A percentile compares a stretch with the other conserved stretches of the same genome.
phyloP scores from a whole-genome alignment of 192 early-diverging fungal genomes.

The Mortierella hygrophila region DNA sequence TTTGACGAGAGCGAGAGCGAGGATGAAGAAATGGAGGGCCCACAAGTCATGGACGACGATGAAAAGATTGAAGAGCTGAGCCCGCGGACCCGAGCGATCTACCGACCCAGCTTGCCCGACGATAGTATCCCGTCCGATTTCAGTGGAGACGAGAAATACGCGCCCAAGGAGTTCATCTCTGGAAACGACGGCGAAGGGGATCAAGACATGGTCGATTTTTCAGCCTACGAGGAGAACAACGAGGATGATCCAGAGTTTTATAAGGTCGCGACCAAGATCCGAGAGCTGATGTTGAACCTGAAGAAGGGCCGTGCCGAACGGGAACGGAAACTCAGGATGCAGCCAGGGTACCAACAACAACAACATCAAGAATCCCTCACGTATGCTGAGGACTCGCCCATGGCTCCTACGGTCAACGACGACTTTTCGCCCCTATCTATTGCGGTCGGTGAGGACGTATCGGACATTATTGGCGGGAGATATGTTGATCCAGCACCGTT shows the following conservation, averaged over 20 bases:
- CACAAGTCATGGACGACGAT: neutral
- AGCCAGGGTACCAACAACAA: neutral
- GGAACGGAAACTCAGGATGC: conserved; percentile 29
- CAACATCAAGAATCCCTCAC: neutral
- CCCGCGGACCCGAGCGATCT: conserved; percentile 14
- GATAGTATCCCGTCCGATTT: conserved; percentile 46
- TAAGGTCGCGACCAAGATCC: conserved; percentile 24
- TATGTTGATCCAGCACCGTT: neutral
- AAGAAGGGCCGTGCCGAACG: conserved; percentile 31
- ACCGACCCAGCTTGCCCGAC: neutral
- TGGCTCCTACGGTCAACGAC: neutral
- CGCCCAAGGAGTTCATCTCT: neutral
- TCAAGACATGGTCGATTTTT: conserved; percentile 33
- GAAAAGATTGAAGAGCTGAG: conserved; percentile 23
- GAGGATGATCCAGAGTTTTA: neutral
- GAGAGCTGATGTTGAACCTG: conserved; percentile 41
- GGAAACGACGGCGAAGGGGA: conserved; percentile 26
- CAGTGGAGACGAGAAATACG: conserved; percentile 53
- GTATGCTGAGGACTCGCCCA: neutral
- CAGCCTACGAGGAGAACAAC: neutral
- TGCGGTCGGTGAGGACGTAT: neutral
- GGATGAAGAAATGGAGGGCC: conserved; percentile 2
- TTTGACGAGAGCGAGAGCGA: conserved; percentile 4
- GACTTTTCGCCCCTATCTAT: neutral
- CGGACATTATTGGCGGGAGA: neutral